Base-by-base conservation (phyloP, 768 basidiomycete genomes). In the Naganishia antarctica region DNA sequence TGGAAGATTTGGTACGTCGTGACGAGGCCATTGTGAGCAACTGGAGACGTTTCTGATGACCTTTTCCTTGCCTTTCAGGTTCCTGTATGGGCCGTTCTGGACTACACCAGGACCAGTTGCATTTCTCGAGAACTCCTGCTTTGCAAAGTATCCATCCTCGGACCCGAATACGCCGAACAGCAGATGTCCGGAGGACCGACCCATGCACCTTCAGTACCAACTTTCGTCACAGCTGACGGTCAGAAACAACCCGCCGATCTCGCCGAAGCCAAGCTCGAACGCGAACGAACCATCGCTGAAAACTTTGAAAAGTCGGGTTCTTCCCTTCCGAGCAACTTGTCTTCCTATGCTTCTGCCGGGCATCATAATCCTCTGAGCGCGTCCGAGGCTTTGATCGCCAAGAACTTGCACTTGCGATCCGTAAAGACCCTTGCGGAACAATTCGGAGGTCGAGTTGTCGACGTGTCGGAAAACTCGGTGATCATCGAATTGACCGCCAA, bases 11-110 rank as follows among this genome's bases (percentile, higher is more conserved):
- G 69, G 94, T 96, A 74, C 66, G 90, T 21, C 83, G 26, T 9
- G 45, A 26, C 9, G 3, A 23, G 25, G 4, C 23, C 40, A 26
- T 31, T 29, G 11, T 37, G 9, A 40, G 7, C 8, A 18, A 26
- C 7, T 3, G 21, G 46, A 23, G 21, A 11, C 3, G 51, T 5
- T 18, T 11, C 60, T 49, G 5, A 61, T 23, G 15, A 26, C 48
- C 15, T 48, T 0, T 9, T 4, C 25, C 25, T 25, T 23, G 40
- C 45, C 7, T 57, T 29, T 8, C 64, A 96, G 94, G 93, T 99
- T 28, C 96, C 94, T 53, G 96, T 99, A 4, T 99, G 96, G 96
- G 96, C 94, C 29, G 96, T 99, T 32, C 82, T 99, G 66, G 93
- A 99, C 79, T 99, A 98, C 78, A 97, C 94, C 21, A 84, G 93